Evolutionary conservation across 2,329 filamentous ascomycete species (phyloP).

Genomic region (Ceratocystiopsis sp.): DNA sequence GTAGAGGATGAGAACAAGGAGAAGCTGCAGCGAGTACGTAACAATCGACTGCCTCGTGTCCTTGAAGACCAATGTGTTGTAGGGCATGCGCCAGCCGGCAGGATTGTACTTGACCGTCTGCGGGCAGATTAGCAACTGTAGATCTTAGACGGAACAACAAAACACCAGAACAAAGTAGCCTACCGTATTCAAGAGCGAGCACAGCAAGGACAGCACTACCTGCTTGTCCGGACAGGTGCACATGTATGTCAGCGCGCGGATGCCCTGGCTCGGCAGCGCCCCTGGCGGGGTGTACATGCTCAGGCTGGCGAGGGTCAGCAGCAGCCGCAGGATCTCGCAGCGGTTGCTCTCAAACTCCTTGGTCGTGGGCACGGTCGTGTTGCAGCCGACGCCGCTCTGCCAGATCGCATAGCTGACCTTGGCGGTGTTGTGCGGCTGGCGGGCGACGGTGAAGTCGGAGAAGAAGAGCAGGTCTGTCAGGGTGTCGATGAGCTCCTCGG

Average conservation of each 20-base stretch:
- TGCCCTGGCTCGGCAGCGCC: constrained; percentile 63
- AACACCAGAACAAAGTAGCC: constrained; percentile 16
- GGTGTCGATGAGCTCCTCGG: constrained; percentile 83
- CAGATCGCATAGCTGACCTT: constrained; percentile 91
- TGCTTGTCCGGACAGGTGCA: constrained; percentile 82
- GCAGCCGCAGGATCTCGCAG: constrained; percentile 70
- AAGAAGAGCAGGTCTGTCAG: constrained; percentile 84
- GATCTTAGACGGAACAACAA: constrained; percentile 2
- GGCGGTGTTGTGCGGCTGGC: constrained; percentile 46
- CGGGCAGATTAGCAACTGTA: no score
- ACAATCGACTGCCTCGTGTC: constrained; percentile 82
- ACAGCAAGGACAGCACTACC: constrained; percentile 73
- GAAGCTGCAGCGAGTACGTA: constrained; percentile 77
- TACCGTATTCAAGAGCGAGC: constrained; percentile 87
- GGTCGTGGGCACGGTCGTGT: constrained; percentile 70
- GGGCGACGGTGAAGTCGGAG: constrained; percentile 71
- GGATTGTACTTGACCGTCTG: constrained; percentile 92
- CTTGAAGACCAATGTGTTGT: constrained; percentile 82
- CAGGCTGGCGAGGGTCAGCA: constrained; percentile 74
- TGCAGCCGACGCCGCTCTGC: constrained; percentile 95
- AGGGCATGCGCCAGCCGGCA: constrained; percentile 82
- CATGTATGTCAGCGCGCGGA: constrained; percentile 74
- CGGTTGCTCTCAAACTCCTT: constrained; percentile 89
- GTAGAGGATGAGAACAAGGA: constrained; percentile 74
- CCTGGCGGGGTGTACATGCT: constrained; percentile 84